A percentile compares a stretch with the other conserved stretches of the same genome.
Evolutionary conservation across 2,329 filamentous ascomycete genomes (phyloP).

Genomic region (Elsinoe ampelina): DNA sequence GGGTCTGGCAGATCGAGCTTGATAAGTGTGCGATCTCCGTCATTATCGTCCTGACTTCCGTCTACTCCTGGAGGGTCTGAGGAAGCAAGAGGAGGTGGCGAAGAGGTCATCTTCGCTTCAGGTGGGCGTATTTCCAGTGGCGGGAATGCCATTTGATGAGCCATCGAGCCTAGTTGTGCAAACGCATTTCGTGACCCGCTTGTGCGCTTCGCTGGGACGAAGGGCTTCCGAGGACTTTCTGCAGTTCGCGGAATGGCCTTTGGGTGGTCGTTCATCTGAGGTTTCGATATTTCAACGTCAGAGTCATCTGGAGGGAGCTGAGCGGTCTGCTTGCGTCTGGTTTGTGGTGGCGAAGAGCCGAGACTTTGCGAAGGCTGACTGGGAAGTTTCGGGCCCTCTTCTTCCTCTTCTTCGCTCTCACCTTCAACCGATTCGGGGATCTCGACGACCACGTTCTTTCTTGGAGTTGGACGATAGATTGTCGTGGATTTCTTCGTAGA

Average conservation of each 20-base stretch:
- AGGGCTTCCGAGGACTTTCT: background rate
- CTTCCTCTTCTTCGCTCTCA: slow-evolving; percentile 1
- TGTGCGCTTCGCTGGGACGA: background rate
- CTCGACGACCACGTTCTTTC: background rate
- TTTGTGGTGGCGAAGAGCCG: background rate
- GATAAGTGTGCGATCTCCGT: slow-evolving; percentile 5
- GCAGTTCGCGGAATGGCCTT: background rate
- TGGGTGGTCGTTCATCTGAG: background rate
- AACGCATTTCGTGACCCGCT: slow-evolving; percentile 11
- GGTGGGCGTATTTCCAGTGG: background rate
- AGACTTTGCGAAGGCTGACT: background rate
- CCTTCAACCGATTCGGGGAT: background rate
- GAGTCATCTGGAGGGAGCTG: slow-evolving; percentile 4
- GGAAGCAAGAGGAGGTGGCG: background rate
- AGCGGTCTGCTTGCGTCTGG: background rate
- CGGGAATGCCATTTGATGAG: background rate
- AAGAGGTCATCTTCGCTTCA: background rate
- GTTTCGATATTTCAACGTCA: background rate
- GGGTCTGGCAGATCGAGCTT: slow-evolving; percentile 23
- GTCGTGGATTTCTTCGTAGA: background rate
- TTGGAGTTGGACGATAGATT: background rate
- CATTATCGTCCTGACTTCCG: background rate
- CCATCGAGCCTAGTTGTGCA: background rate
- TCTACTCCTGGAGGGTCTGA: background rate
- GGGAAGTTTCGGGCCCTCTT: background rate